These are phyloP conservation scores for Mercurialis annua DNA, from an alignment of 345 rosid species.

Conservation along the genomic window DNA sequence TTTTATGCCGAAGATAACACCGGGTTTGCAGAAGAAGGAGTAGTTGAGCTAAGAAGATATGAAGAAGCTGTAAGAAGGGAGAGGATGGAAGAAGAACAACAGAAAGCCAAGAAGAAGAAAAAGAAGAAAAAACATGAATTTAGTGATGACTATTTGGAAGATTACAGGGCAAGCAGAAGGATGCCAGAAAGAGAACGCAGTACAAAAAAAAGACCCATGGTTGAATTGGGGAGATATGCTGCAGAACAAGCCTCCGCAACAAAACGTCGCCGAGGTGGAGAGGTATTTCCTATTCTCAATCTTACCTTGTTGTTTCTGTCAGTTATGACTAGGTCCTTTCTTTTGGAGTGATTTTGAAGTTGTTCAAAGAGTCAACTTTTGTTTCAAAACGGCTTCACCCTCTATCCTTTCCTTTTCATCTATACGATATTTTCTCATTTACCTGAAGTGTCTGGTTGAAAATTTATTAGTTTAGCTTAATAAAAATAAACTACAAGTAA, in stretches of 20 bases:
- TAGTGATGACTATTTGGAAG: conserved; percentile 61
- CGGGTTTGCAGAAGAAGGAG: conserved; percentile 60
- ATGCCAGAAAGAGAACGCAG: conserved; percentile 63
- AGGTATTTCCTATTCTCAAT: conserved; percentile 46
- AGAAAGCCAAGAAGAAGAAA: conserved; percentile 75
- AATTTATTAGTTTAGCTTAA: no score
- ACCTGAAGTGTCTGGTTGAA: no score
- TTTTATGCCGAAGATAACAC: conserved; percentile 39
- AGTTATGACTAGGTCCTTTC: background rate
- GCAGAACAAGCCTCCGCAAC: conserved; percentile 59
- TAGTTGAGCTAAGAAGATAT: conserved; percentile 64
- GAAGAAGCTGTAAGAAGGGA: conserved; percentile 71
- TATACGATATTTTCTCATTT: no score
- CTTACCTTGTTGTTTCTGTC: background rate
- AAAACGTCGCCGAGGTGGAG: conserved; percentile 90
- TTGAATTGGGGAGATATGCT: conserved; percentile 44
- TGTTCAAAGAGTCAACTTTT: background rate
- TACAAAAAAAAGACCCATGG: conserved; percentile 51
- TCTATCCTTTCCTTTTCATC: no score
- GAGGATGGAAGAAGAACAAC: conserved; percentile 78
- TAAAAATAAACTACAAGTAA: no score
- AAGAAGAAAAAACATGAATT: conserved; percentile 65
- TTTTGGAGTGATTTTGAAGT: background rate
- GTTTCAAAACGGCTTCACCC: no score
- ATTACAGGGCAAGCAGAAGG: conserved; percentile 45